phyloP scores from a whole-genome alignment of 768 basidiomycete species.

The Suillus tomentosus region DNA sequence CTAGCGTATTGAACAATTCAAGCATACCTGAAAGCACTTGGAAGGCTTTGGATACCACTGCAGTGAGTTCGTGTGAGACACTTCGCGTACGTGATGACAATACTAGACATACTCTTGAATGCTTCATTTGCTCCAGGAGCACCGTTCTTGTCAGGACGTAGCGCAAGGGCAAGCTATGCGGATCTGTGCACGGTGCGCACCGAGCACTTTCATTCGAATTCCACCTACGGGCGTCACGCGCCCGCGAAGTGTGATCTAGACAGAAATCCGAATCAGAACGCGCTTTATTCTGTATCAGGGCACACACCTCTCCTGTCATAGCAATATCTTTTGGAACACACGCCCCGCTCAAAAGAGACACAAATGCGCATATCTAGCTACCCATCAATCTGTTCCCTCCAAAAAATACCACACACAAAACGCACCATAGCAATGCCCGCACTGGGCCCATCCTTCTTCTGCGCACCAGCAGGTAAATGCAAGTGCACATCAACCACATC shows the following conservation, averaged over 20 bases:
- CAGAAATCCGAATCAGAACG: background rate
- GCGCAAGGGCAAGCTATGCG: constrained; percentile 84
- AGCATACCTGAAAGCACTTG: constrained; percentile 80
- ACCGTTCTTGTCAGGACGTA: constrained; percentile 93
- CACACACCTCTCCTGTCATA: constrained; percentile 84
- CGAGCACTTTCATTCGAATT: constrained; percentile 89
- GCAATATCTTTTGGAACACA: constrained; percentile 73
- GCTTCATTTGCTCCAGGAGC: constrained; percentile 99
- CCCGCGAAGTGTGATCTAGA: constrained; percentile 78
- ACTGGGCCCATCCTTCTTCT: constrained; percentile 93
- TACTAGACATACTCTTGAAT: constrained; percentile 78
- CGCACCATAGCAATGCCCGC: constrained; percentile 86
- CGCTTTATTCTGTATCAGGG: background rate
- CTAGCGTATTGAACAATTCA: background rate
- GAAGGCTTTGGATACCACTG: constrained; percentile 98
- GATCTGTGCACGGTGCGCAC: constrained; percentile 85
- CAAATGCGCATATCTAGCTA: constrained; percentile 75
- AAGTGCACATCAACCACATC: constrained; percentile 82
- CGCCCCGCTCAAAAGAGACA: constrained; percentile 79
- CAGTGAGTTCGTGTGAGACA: constrained; percentile 11
- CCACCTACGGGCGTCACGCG: constrained; percentile 85
- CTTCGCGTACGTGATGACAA: background rate
- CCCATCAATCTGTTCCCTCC: background rate
- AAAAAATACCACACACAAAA: background rate
- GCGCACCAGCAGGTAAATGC: constrained; percentile 86